phyloP scores from a whole-genome alignment of 1,284 basidiomycete genomes.

The Boletus hoseneyae region DNA sequence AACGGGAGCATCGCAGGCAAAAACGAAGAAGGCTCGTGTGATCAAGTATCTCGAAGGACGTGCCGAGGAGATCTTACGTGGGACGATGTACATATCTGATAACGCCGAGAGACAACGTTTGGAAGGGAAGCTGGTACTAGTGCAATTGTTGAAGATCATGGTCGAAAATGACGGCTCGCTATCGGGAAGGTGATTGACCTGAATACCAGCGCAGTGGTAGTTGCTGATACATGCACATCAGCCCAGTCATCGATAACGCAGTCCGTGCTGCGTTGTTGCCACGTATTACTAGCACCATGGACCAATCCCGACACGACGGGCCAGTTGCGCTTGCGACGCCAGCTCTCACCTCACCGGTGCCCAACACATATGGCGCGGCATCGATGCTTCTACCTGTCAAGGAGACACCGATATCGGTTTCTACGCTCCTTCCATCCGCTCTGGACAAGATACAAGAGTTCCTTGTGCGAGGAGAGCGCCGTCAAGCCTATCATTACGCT shows the following conservation, averaged over 20 bases:
- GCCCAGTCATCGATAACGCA: slow-evolving; percentile 66
- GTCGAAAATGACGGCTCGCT: slow-evolving; percentile 85
- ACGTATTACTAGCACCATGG: slow-evolving; percentile 35
- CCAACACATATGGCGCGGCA: slow-evolving; percentile 20
- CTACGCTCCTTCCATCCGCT: slow-evolving; percentile 52
- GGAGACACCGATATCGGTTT: slow-evolving; percentile 47
- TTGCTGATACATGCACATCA: slow-evolving; percentile 35
- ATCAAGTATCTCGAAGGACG: slow-evolving; percentile 74
- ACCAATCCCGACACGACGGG: slow-evolving; percentile 21
- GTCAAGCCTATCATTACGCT: slow-evolving; percentile 86
- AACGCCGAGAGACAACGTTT: slow-evolving; percentile 56
- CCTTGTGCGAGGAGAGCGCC: slow-evolving; percentile 80
- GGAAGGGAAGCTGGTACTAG: slow-evolving; percentile 76
- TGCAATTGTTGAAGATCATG: slow-evolving; percentile 74
- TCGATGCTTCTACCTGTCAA: slow-evolving; percentile 24
- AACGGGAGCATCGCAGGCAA: slow-evolving; percentile 59
- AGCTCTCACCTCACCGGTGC: slow-evolving; percentile 17
- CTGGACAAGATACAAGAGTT: slow-evolving; percentile 80
- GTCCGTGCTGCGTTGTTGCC: slow-evolving; percentile 66
- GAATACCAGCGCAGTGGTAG: background rate
- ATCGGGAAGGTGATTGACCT: slow-evolving; percentile 62
- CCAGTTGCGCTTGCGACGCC: slow-evolving; percentile 19
- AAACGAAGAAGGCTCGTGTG: slow-evolving; percentile 82
- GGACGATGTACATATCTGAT: slow-evolving; percentile 66
- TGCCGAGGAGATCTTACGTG: slow-evolving; percentile 72